Conservation (phyloP, 345 rosid genomes). For the Toxicodendron radicans region DNA sequence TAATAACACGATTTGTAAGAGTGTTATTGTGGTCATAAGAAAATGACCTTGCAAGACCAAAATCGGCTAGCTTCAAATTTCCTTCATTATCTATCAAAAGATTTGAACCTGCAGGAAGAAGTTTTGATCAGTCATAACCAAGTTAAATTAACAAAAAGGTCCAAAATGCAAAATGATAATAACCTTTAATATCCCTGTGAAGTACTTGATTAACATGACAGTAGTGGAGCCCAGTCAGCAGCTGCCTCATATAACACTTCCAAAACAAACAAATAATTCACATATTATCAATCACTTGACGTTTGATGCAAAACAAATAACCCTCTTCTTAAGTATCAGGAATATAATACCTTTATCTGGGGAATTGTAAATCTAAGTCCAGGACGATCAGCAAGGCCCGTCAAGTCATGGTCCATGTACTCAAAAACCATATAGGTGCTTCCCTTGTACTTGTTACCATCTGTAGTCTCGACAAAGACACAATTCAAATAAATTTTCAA, state of each 20-base stretch:
- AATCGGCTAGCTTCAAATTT: conserved; percentile 93
- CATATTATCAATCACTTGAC: not conserved
- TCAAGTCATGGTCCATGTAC: conserved; percentile 98
- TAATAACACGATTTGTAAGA: conserved; percentile 92
- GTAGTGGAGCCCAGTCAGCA: conserved; percentile 93
- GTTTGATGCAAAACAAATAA: not conserved
- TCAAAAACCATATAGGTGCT: conserved; percentile 99
- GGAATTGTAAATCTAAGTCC: conserved; percentile 91
- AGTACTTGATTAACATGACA: conserved; percentile 96
- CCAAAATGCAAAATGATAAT: not conserved
- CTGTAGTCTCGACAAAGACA: conserved; percentile 36
- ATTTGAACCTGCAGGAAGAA: conserved; percentile 72
- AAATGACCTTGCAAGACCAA: conserved; percentile 91
- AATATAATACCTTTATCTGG: conserved; percentile 75
- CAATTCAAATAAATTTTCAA: conserved; percentile 9
- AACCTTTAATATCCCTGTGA: conserved; percentile 98
- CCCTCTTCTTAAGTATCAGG: not conserved
- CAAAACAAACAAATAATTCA: not conserved
- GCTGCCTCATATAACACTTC: conserved; percentile 97
- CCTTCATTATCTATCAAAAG: conserved; percentile 95
- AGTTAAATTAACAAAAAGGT: not conserved
- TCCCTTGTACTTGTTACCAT: conserved; percentile 89
- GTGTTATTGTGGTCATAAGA: conserved; percentile 74
- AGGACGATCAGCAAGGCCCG: conserved; percentile 95
- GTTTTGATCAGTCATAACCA: not conserved